Evolutionary conservation across 805 yeast genomes (phyloP), one percentile per base, ranked within the genome.

Genomic region (Barnettozyma sp.): DNA sequence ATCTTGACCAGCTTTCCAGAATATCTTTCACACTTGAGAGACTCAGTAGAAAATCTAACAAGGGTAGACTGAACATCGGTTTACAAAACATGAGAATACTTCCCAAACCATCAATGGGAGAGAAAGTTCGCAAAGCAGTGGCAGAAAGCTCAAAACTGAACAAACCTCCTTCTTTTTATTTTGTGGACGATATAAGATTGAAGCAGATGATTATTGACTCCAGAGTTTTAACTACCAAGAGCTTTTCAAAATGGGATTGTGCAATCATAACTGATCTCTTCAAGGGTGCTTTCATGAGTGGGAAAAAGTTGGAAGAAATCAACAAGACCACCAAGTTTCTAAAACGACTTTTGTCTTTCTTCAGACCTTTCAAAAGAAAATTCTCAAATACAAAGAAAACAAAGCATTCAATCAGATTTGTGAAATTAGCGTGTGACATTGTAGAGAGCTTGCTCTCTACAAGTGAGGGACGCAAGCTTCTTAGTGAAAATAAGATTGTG

Each of bases 161-260:
- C 15, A 40, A 32, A 28, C 40, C 32, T 14, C 45, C 35, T 5
- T 11, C 38, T 3, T 38, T 41, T 19, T 33, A 27, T 12, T 10
- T 36, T 3, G 28, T 48, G 25, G 92, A 82, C 47, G 95, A 85
- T 34, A 43, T 63, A 0, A 79, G 78, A 36, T 73, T 88, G 50
- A 78, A 80, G 45, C 67, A 70, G 36, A 63, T 83, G 60, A 66
- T 92, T 6, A 60, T 63, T 20, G 79, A 78, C 32, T 76, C 95
- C 0, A 77, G 70, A 44, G 87, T 92, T 1, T 57, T 86, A 26
- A 70, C 80, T 5, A 78, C 94, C 1, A 92, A 90, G 52, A 84
- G 79, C 36, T 87, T 70, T 52, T 64, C 76, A 2, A 76, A 75
- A 34, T 92, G 99, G 99, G 78, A 87, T 50, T 88, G 97, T 95